These are phyloP conservation scores for Penicillium rolfsii DNA, from an alignment of 2,329 filamentous ascomycete species.

Conservation along the genomic window DNA sequence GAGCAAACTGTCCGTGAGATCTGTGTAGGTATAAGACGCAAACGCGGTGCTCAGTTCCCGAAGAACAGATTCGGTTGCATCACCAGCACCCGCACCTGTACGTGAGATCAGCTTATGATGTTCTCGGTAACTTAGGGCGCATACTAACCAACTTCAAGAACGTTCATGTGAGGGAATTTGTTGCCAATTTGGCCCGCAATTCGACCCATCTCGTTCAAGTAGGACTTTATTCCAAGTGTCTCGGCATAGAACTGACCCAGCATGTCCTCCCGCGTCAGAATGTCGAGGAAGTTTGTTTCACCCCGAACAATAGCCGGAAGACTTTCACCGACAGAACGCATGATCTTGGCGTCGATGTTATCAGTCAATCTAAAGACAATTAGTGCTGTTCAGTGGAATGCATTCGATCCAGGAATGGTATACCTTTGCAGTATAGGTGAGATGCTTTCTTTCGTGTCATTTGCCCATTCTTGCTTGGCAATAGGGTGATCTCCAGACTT, in stretches of 20 bases:
- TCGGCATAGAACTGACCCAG: slow-evolving; percentile 41
- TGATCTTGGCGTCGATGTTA: slow-evolving; percentile 16
- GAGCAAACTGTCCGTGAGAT: slow-evolving; percentile 50
- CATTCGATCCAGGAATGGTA: too few relatives aligned
- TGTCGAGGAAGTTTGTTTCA: slow-evolving; percentile 43
- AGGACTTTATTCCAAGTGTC: slow-evolving; percentile 27
- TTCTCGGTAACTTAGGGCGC: not conserved
- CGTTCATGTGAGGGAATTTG: slow-evolving; percentile 48
- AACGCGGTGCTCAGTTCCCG: slow-evolving; percentile 28
- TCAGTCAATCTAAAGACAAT: slow-evolving; percentile 11
- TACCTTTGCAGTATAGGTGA: slow-evolving; percentile 18
- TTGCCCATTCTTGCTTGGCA: slow-evolving; percentile 16
- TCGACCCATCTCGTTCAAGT: slow-evolving; percentile 30
- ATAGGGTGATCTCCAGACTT: slow-evolving; percentile 16
- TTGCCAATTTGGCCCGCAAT: slow-evolving; percentile 43
- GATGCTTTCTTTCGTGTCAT: slow-evolving; percentile 17
- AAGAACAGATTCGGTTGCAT: slow-evolving; percentile 17
- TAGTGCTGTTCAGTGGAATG: not conserved
- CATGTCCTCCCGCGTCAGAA: slow-evolving; percentile 41
- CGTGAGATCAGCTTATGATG: not conserved
- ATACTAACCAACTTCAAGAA: slow-evolving; percentile 45
- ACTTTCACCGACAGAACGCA: slow-evolving; percentile 35
- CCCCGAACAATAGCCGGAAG: slow-evolving; percentile 41
- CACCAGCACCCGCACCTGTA: slow-evolving; percentile 24
- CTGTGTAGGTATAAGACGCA: slow-evolving; percentile 52